These are phyloP conservation scores for Cynanchum wilfordii DNA, from an alignment of 257 asterid species.

Conservation along the genomic window DNA sequence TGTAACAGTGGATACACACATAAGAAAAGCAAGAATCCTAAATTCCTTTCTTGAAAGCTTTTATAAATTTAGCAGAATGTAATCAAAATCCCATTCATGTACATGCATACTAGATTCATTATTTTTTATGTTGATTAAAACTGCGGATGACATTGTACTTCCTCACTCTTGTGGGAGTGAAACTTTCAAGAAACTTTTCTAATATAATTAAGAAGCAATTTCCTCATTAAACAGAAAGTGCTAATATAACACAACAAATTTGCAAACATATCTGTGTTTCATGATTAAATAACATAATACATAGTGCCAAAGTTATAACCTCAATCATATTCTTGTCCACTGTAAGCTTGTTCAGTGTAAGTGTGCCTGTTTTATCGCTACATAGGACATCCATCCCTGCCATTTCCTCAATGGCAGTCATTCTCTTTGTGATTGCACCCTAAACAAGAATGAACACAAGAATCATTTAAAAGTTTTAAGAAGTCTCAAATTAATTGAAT, in stretches of 20 bases:
- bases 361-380: constrained; percentile 43
- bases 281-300: not conserved
- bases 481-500: not conserved
- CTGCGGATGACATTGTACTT: not conserved
- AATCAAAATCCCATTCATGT: not conserved
- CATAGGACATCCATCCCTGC: constrained; percentile 48
- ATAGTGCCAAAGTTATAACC: constrained; percentile 15
- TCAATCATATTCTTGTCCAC: constrained; percentile 37
- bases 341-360: constrained; percentile 34
- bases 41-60: not conserved
- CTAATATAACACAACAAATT: not conserved
- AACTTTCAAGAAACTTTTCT: not conserved
- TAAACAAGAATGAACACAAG: constrained; percentile 8
- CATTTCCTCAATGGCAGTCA: constrained; percentile 50
- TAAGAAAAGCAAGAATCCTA: not conserved
- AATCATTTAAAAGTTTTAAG: not conserved
- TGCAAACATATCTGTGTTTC: not conserved
- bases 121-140: not conserved
- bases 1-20: no score
- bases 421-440: constrained; percentile 43
- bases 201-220: not conserved
- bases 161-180: not conserved
- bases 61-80: not conserved
- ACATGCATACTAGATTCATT: not conserved
- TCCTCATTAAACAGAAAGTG: not conserved